Base-by-base conservation (phyloP, 2,329 filamentous ascomycete species). In the Botrytis cinerea region DNA sequence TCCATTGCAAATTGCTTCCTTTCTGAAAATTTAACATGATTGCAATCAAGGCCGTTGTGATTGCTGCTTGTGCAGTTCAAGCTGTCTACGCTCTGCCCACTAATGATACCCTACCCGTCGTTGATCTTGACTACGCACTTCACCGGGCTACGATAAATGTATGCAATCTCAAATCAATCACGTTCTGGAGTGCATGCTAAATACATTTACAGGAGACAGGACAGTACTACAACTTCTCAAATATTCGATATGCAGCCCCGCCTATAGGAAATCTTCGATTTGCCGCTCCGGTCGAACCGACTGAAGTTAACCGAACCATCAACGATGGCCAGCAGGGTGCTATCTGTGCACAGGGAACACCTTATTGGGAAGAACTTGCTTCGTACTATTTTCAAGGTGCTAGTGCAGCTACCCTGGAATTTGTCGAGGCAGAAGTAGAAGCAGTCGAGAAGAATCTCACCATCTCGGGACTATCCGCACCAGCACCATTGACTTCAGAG, bases 191-290 rank as follows among this genome's bases (percentile, higher is more conserved):
- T 57, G n/a, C 32, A 22, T 51, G 28, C 61, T 72, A 51, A 71
- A 63, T 51, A 63, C 48, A 20, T 46, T 80, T 79, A 61, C 35
- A 75, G 68, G 46, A 81, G 80, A 75, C 74, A 48, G 73, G 81
- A 8, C 72, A 78, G 57, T 83, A 82, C 72, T 84, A 83, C 76
- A 79, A 79, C 32, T 84, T 84, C 76, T 81, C 77, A 71, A 85
- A 84, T n/a, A 83, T 86, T 67, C 80, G 84, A 43, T 86, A 83
- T 74, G 85, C 84, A 1, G 82, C 81, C 14, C 79, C 84, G n/a
- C 85, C 85, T 9, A 77, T 81, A 0, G 85, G 84, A 28, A 75
- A 80, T 20, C 79, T 85, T 9, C 82, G 84, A 74, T 87, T 85
- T 81, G 81, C 84, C 64, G 79, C 82, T 38, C 84, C 85, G 4